Conservation (phyloP, 306 rosid genomes). For the Glycine latifolia region DNA sequence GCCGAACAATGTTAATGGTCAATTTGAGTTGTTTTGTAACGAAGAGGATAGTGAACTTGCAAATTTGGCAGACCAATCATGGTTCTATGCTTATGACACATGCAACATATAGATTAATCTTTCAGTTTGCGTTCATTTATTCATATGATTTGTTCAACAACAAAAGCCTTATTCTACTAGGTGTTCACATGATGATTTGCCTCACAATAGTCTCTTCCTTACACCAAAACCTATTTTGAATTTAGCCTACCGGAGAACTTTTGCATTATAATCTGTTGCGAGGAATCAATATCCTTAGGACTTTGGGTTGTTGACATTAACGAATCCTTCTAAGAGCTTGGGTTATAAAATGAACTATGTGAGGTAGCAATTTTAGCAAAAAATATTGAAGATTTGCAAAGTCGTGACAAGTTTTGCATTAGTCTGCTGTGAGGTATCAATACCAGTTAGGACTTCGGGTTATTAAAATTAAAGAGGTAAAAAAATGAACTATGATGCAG, state of each 20-base stretch:
- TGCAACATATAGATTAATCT: slow-evolving; percentile 74
- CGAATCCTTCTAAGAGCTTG: too few relatives aligned
- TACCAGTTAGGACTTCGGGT: too few relatives aligned
- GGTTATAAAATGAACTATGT: too few relatives aligned
- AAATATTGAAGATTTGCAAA: too few relatives aligned
- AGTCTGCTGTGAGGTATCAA: too few relatives aligned
- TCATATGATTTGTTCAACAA: slow-evolving; percentile 7
- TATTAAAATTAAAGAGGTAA: too few relatives aligned
- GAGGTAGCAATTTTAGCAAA: too few relatives aligned
- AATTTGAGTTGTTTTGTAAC: slow-evolving; percentile 62
- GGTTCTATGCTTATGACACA: slow-evolving; percentile 84
- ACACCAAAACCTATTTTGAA: not conserved
- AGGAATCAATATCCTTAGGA: too few relatives aligned
- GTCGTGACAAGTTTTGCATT: too few relatives aligned
- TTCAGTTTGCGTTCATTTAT: slow-evolving; percentile 13
- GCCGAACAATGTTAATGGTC: slow-evolving; percentile 50
- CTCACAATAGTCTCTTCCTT: not conserved
- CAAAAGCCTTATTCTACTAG: not conserved
- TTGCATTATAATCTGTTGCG: not conserved
- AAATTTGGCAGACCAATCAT: slow-evolving; percentile 70
- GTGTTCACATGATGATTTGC: not conserved
- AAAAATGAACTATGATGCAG: too few relatives aligned
- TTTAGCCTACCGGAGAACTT: not conserved
- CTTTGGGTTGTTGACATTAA: too few relatives aligned
- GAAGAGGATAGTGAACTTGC: slow-evolving; percentile 70